Conservation (phyloP, 2,329 filamentous ascomycete genomes). For the Ceratocystis destructans region DNA sequence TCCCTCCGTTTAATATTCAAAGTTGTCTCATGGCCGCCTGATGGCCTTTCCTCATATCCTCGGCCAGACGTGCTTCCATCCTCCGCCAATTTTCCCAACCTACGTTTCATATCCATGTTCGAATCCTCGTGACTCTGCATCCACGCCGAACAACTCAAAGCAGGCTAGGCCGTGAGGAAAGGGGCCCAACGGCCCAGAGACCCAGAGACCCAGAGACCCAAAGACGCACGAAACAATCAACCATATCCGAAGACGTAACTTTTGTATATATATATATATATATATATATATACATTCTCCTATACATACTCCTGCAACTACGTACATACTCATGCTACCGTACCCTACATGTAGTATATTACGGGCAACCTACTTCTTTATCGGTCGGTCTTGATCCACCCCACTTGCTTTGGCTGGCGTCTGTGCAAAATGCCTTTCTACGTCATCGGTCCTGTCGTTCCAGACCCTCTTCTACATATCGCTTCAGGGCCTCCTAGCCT, state of each 20-base stretch:
- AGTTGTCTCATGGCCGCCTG: slow-evolving; percentile 4
- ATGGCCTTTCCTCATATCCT: not conserved
- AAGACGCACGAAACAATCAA: not conserved
- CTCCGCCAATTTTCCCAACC: not conserved
- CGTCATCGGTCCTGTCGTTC: not conserved
- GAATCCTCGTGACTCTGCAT: not conserved
- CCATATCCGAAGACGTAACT: not conserved
- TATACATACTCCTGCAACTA: too few relatives aligned
- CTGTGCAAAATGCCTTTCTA: not conserved
- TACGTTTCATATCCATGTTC: slow-evolving; percentile 4
- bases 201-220: not conserved
- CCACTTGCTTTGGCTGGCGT: not conserved
- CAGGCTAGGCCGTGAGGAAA: not conserved
- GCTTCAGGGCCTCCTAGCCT: not conserved
- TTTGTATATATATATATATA: too few relatives aligned
- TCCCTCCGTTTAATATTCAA: not conserved
- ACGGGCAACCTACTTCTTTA: not conserved
- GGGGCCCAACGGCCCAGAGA: not conserved
- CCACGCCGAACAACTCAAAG: not conserved
- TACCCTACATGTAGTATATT: not conserved
- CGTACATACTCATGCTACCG: not conserved
- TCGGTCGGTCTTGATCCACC: not conserved
- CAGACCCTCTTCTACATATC: not conserved
- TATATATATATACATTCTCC: not conserved
- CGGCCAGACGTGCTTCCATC: not conserved